Base-by-base conservation (phyloP, 352 stramenopile species). In the Phytophthora pseudosyringae region DNA sequence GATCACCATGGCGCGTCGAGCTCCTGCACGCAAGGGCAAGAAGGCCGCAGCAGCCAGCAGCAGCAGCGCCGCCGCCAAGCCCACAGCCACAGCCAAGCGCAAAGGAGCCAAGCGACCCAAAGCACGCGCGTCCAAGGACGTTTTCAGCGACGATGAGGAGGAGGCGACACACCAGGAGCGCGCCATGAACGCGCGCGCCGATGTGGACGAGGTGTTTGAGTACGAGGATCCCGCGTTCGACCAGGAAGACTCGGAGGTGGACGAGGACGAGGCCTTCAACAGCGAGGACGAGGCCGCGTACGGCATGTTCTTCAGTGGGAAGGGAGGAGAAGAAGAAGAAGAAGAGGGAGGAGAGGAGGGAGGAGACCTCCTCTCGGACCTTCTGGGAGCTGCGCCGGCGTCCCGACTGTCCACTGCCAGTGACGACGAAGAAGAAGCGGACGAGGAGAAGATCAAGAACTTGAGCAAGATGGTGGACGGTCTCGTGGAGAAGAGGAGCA, bases 221-320 rank as follows among this genome's bases (percentile, higher is more conserved):
- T 92, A 92, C 65, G 84, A 95, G 59, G 69, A 82, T 51, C 85
- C 85, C 12, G 90, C 76, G 39, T 82, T 80, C 35, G 86, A 94
- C 21, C 87, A 89, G 21, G 76, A 95, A 45, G 95, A 98, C 72
- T 96, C 95, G 71, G 91, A 98, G 72, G 96, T 98, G 69, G 84
- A 94, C 62, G 92, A 98, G 67, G 92, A 98, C 59, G 89, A 94
- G 56, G 93, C 95, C 25, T 98, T 98, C 73, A 93, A 98, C 64
- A 97, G 90, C 43, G 93, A 98, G 5, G 93, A 98, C 71, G 95
- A 98, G 64, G 65, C 83, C 16, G 76, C 80, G 16, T 98, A 94
- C 64, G 91, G 92, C 33, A 73, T 75, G 35, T 97, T 98, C 69
- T 98, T 97, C 60, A 69, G 55, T 26, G 26, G 58, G 76, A n/a